Evolutionary conservation across 2,329 filamentous ascomycete species (phyloP).

Genomic region (Rhinocladiella similis): DNA sequence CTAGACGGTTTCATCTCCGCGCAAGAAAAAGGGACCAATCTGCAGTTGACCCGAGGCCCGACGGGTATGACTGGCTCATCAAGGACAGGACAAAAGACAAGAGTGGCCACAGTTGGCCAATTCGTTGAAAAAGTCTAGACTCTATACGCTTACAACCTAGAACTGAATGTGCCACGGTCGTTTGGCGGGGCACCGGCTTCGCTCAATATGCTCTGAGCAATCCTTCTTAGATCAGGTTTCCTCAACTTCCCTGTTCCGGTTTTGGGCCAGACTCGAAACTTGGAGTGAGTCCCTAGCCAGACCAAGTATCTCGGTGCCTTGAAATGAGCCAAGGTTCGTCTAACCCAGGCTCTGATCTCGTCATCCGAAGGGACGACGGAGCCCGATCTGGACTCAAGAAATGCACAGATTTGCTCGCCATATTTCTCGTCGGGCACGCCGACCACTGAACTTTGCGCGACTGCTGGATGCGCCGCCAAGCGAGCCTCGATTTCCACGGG

Average conservation of each 20-base stretch:
- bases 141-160: too few relatives aligned
- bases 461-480: slow-evolving; percentile 67
- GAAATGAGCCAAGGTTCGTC: slow-evolving; percentile 51
- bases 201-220: too few relatives aligned
- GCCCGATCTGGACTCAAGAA: slow-evolving; percentile 60
- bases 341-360: slow-evolving; percentile 70
- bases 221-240: slow-evolving; percentile 71
- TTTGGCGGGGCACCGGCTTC: too few relatives aligned
- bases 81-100: too few relatives aligned
- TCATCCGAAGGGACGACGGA: slow-evolving; percentile 52
- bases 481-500: slow-evolving; percentile 89
- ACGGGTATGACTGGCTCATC: too few relatives aligned
- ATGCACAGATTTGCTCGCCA: slow-evolving; percentile 83
- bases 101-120: too few relatives aligned
- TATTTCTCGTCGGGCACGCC: slow-evolving; percentile 78
- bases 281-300: slow-evolving; percentile 12
- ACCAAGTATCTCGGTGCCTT: slow-evolving; percentile 12
- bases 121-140: too few relatives aligned
- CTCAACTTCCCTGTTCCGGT: slow-evolving; percentile 95
- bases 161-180: too few relatives aligned
- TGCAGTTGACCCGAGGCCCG: too few relatives aligned
- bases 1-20: too few relatives aligned
- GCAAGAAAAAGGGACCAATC: too few relatives aligned
- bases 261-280: slow-evolving; percentile 69
- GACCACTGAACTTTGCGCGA: slow-evolving; percentile 76